A percentile compares a stretch with the other conserved stretches of the same genome.
Evolutionary conservation across 2,329 filamentous ascomycete genomes (phyloP).

Genomic region (Monosporascus sp.): DNA sequence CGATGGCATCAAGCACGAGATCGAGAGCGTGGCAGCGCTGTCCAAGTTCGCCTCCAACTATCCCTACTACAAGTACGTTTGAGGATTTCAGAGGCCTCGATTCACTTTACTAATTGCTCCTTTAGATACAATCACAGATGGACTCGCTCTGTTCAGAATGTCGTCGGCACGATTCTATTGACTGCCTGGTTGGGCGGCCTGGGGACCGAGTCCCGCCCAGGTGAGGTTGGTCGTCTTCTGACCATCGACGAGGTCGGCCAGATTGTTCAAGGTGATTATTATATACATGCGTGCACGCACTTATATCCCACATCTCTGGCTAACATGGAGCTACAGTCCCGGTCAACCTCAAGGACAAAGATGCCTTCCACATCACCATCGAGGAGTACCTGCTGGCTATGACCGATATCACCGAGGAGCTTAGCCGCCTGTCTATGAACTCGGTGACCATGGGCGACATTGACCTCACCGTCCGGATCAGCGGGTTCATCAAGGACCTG

Average conservation of each 20-base stretch:
- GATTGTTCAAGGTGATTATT: slow-evolving; percentile 60
- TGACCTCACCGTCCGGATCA: slow-evolving; percentile 78
- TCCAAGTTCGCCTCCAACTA: slow-evolving; percentile 71
- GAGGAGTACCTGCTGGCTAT: slow-evolving; percentile 93
- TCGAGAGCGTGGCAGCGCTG: slow-evolving; percentile 65
- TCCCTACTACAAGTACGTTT: slow-evolving; percentile 85
- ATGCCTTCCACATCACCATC: slow-evolving; percentile 91
- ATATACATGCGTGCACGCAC: not conserved
- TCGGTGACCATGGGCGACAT: slow-evolving; percentile 90
- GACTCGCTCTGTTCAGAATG: slow-evolving; percentile 77
- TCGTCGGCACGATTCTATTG: slow-evolving; percentile 54
- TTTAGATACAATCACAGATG: slow-evolving; percentile 75
- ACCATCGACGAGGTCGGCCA: slow-evolving; percentile 84
- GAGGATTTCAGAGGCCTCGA: not conserved
- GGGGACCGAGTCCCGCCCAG: slow-evolving; percentile 45
- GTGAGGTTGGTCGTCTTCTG: slow-evolving; percentile 61
- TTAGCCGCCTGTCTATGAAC: slow-evolving; percentile 87
- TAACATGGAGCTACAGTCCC: slow-evolving; percentile 54
- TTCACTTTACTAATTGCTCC: slow-evolving; percentile 1
- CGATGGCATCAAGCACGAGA: slow-evolving; percentile 65
- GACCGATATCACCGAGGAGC: slow-evolving; percentile 82
- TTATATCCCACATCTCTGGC: not conserved
- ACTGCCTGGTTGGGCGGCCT: slow-evolving; percentile 77
- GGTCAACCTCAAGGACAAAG: slow-evolving; percentile 82
- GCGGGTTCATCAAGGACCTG: slow-evolving; percentile 88